A percentile compares a stretch with the other conserved stretches of the same genome.
Evolutionary conservation across 1,284 basidiomycete genomes (phyloP).

Genomic region (Trichosporon sp.): DNA sequence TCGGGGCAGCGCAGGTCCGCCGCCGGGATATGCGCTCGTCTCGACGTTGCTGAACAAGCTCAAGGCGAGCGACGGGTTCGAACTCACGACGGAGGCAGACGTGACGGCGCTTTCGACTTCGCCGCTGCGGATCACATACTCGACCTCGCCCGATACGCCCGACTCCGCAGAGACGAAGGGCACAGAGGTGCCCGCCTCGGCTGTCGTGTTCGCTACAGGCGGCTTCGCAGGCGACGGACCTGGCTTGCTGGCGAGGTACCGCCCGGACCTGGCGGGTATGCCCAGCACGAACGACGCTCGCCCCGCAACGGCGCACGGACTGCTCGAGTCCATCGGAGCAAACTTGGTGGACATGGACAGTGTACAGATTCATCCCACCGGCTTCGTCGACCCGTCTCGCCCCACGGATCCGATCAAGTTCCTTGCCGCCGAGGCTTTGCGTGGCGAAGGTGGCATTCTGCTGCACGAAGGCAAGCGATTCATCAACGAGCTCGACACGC

Average conservation of each 20-base stretch:
- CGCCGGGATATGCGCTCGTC: constrained; percentile 13
- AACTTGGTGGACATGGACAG: constrained; percentile 15
- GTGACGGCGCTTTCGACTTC: constrained; percentile 2
- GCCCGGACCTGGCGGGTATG: constrained; percentile 13
- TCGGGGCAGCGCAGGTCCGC: constrained; percentile 7
- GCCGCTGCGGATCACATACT: background rate
- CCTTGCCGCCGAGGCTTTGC: constrained; percentile 12
- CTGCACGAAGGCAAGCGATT: constrained; percentile 5
- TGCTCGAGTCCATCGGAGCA: constrained; percentile 8
- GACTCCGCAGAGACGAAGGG: too few species aligned
- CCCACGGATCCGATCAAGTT: constrained; percentile 7
- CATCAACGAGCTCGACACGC: constrained; percentile 12
- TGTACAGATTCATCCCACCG: constrained; percentile 15
- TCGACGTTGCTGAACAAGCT: constrained; percentile 8
- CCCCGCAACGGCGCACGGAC: constrained; percentile 1
- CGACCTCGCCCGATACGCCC: background rate
- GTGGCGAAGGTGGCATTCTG: constrained; percentile 13
- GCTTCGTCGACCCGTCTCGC: constrained; percentile 7
- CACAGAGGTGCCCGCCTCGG: background rate
- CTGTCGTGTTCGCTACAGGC: constrained; percentile 13
- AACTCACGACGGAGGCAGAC: background rate
- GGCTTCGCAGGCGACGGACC: constrained; percentile 13
- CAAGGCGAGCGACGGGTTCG: constrained; percentile 4
- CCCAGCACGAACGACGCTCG: constrained; percentile 13
- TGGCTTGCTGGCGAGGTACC: constrained; percentile 7